A percentile compares a stretch with the other conserved stretches of the same genome.
phyloP scores from a whole-genome alignment of 2,329 filamentous ascomycete species.

The Phialemoniopsis sp. region DNA sequence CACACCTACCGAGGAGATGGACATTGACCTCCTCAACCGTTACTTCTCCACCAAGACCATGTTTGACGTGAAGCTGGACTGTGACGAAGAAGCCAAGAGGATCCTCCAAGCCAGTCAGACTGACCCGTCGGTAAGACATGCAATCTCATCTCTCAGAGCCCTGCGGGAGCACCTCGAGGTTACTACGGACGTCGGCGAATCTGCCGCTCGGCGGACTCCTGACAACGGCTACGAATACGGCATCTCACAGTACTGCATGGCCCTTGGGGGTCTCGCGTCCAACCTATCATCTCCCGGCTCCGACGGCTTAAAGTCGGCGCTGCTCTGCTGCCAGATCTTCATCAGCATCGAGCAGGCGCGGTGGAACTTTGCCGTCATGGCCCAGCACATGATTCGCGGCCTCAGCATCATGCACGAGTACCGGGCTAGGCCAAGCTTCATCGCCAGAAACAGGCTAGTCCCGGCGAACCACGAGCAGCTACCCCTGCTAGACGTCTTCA shows the following conservation, averaged over 20 bases:
- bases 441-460: conserved; percentile 16
- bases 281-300: conserved; percentile 25
- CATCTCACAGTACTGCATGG: conserved; percentile 35
- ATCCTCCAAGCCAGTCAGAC: conserved; percentile 30
- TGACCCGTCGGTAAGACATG: conserved; percentile 29
- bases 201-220: conserved; percentile 18
- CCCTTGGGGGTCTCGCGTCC: conserved; percentile 31
- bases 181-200: conserved; percentile 16
- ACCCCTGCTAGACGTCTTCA: conserved; percentile 33
- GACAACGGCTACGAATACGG: conserved; percentile 25
- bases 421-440: conserved; percentile 25
- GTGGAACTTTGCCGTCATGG: conserved; percentile 33
- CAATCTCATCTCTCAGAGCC: conserved; percentile 31
- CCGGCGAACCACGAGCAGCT: conserved; percentile 24
- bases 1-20: conserved; percentile 16
- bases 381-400: conserved; percentile 35
- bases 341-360: conserved; percentile 42
- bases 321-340: conserved; percentile 41
- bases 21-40: conserved; percentile 27
- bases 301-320: conserved; percentile 26
- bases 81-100: conserved; percentile 31
- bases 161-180: conserved; percentile 33
- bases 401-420: conserved; percentile 38
- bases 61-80: conserved; percentile 29
- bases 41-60: conserved; percentile 37